A percentile compares a stretch with the other conserved stretches of the same genome.
Conservation (phyloP, 202 grass and related monocot genomes). For the Schoenoplectus tabernaemontani region DNA sequence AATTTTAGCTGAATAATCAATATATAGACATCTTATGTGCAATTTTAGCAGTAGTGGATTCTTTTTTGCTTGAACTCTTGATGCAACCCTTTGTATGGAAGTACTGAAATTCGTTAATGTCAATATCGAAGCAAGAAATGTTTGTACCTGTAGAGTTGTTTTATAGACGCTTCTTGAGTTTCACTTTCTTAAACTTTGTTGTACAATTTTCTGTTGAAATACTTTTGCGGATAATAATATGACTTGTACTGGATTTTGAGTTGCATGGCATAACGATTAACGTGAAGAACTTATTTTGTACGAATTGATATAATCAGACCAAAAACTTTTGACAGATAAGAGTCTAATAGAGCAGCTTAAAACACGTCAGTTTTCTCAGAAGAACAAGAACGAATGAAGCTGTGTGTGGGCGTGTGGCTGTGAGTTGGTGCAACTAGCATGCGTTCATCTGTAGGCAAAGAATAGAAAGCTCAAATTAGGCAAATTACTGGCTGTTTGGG, state of each 20-base stretch:
- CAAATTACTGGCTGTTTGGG: background rate
- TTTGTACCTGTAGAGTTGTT: background rate
- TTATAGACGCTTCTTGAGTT: background rate
- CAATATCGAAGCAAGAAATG: background rate
- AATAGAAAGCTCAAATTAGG: background rate
- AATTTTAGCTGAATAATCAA: conserved; percentile 16
- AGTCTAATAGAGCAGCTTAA: too few relatives aligned
- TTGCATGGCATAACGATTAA: too few relatives aligned
- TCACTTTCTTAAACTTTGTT: background rate
- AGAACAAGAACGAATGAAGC: background rate
- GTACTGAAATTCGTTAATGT: background rate
- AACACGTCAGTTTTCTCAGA: background rate
- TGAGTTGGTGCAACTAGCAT: background rate
- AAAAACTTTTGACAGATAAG: too few relatives aligned
- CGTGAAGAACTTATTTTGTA: too few relatives aligned
- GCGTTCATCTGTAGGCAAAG: background rate
- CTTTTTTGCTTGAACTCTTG: background rate
- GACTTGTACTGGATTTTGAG: background rate
- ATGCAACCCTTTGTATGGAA: background rate
- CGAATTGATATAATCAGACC: too few relatives aligned
- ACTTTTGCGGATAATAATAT: background rate
- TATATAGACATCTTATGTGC: conserved; percentile 12
- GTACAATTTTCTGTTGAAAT: background rate
- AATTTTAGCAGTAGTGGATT: background rate
- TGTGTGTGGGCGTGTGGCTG: background rate